A percentile compares a stretch with the other conserved stretches of the same genome.
phyloP scores from a whole-genome alignment of 108 stramenopile species.

The Mediolabrus comicus region DNA sequence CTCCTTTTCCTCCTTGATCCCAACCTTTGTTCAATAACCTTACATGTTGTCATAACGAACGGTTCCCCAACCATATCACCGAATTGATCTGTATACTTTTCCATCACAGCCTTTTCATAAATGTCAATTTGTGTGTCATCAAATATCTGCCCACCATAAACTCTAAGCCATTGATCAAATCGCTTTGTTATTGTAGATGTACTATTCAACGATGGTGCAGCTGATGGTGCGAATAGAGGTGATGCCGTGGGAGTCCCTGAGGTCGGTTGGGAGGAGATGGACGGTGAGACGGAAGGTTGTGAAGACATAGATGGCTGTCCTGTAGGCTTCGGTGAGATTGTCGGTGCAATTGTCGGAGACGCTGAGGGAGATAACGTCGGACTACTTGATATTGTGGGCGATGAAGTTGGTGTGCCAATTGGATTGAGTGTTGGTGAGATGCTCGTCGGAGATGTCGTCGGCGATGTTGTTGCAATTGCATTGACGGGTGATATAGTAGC shows the following conservation, averaged over 20 bases:
- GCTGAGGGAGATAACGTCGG: background rate
- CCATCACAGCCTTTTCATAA: conserved; percentile 11
- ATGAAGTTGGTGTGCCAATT: background rate
- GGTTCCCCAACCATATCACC: conserved; percentile 7
- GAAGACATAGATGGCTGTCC: background rate
- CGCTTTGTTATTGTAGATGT: background rate
- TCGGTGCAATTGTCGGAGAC: background rate
- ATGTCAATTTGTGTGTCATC: conserved; percentile 4
- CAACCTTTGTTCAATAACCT: conserved; percentile 4
- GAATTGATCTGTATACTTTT: conserved; percentile 15
- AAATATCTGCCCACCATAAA: conserved; percentile 1
- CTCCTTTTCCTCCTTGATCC: conserved; percentile 3
- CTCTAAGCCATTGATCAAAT: conserved; percentile 9
- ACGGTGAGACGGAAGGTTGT: background rate
- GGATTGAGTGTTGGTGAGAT: background rate
- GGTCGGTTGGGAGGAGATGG: background rate
- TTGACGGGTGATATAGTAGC: background rate
- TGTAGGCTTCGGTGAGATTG: background rate
- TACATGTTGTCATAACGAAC: conserved; percentile 1
- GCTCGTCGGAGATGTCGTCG: too few relatives aligned
- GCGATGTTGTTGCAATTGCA: background rate
- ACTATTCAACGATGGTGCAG: conserved; percentile 10
- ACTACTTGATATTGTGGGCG: conserved; percentile 3
- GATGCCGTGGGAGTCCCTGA: background rate
- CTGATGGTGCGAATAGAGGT: conserved; percentile 2